Evolutionary conservation across 805 yeast species (phyloP).

Genomic region (Yarrowia porcina): DNA sequence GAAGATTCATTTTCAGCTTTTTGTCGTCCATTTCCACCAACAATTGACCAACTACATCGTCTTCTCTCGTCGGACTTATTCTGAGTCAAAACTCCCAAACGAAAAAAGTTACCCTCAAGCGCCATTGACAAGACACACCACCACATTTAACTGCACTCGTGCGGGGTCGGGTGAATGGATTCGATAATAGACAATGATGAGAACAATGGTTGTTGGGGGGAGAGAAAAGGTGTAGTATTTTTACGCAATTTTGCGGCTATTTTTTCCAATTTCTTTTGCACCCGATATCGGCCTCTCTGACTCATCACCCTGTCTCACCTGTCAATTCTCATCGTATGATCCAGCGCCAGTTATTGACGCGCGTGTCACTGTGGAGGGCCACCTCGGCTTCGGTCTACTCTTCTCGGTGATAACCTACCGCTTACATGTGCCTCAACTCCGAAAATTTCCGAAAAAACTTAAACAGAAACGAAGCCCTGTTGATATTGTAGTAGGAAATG

Average conservation of each 20-base stretch:
- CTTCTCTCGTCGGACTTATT: not conserved
- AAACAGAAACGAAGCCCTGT: not conserved
- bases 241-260: too few species aligned
- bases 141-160: not conserved
- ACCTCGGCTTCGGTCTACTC: constrained; percentile 6
- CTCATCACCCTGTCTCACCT: not conserved
- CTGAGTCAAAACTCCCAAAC: not conserved
- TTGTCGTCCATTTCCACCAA: not conserved
- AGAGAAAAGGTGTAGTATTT: too few species aligned
- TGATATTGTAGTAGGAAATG: too few species aligned
- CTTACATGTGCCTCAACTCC: not conserved
- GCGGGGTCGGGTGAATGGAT: not conserved
- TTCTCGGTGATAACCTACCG: not conserved
- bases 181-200: not conserved
- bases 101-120: not conserved
- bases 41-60: too few species aligned
- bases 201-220: not conserved
- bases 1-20: too few species aligned
- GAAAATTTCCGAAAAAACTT: not conserved
- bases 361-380: not conserved
- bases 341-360: not conserved
- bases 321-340: not conserved
- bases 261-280: too few species aligned
- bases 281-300: too few species aligned
- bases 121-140: not conserved